Percentiles rank a stretch among this genome's conserved stretches.
These are phyloP conservation scores for Gnomoniopsis sp. DNA, from an alignment of 2,329 filamentous ascomycete genomes.

Conservation along the genomic window DNA sequence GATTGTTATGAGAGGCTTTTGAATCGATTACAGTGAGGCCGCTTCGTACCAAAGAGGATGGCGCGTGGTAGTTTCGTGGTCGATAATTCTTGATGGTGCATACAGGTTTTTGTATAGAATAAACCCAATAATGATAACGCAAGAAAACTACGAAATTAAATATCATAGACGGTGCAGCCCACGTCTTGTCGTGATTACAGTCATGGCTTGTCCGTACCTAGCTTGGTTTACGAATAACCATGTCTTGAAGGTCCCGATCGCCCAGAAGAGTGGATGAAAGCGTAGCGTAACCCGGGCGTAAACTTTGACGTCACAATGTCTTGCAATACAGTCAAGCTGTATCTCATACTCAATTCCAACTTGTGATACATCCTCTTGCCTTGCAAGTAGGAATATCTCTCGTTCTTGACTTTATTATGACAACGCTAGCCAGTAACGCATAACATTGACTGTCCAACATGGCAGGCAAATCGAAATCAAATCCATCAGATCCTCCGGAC, in stretches of 20 bases:
- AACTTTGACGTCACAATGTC: conserved; percentile 1
- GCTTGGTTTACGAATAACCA: too few species aligned
- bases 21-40: neutral
- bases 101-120: too few species aligned
- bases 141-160: too few species aligned
- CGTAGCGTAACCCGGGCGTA: neutral
- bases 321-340: neutral
- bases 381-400: neutral
- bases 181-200: too few species aligned
- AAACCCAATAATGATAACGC: too few species aligned
- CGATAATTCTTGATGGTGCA: too few species aligned
- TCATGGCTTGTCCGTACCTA: too few species aligned
- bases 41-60: neutral
- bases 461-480: neutral
- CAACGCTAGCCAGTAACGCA: neutral
- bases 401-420: neutral
- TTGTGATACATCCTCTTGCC: neutral
- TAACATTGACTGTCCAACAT: neutral
- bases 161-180: too few species aligned
- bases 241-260: neutral
- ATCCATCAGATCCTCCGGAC: neutral
- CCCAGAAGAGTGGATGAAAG: neutral
- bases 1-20: neutral
- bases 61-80: neutral
- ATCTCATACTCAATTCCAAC: neutral